phyloP scores from a whole-genome alignment of 805 yeast genomes.

The Kuraishia hungarica region DNA sequence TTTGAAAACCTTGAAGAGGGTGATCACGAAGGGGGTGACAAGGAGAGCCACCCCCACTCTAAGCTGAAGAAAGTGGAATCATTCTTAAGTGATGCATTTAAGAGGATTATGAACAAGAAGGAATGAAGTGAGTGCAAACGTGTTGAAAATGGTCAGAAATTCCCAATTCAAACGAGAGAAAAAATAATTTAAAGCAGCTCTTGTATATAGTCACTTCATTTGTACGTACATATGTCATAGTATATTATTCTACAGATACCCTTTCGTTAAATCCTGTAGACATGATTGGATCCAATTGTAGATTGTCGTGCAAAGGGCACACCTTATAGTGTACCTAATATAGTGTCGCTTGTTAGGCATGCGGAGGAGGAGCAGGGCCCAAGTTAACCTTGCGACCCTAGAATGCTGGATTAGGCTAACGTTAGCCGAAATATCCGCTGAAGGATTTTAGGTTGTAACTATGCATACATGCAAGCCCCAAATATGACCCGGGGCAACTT shows the following conservation, averaged over 20 bases:
- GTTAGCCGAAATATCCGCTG: not conserved
- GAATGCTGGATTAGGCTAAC: not conserved
- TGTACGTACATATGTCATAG: not conserved
- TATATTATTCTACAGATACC: not conserved
- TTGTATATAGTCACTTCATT: not conserved
- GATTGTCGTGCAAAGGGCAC: too few relatives aligned
- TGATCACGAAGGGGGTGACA: constrained; percentile 3
- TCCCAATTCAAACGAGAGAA: too few relatives aligned
- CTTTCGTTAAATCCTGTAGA: too few relatives aligned
- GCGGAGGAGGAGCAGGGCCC: too few relatives aligned
- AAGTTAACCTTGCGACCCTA: too few relatives aligned
- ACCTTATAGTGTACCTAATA: too few relatives aligned
- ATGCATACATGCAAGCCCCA: not conserved
- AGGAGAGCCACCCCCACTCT: constrained; percentile 29
- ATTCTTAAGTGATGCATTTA: constrained; percentile 50
- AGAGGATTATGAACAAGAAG: constrained; percentile 25
- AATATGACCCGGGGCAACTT: too few relatives aligned
- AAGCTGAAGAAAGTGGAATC: constrained; percentile 49
- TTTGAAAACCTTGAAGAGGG: constrained; percentile 14
- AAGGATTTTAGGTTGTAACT: not conserved
- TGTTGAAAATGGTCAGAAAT: constrained; percentile 6
- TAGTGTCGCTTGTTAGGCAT: too few relatives aligned
- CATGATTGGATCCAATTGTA: too few relatives aligned
- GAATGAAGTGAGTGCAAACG: constrained; percentile 3
- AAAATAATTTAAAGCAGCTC: not conserved